These are phyloP conservation scores for Emiliania huxleyi DNA, from an alignment of 78 protist genomes.

Conservation along the genomic window DNA sequence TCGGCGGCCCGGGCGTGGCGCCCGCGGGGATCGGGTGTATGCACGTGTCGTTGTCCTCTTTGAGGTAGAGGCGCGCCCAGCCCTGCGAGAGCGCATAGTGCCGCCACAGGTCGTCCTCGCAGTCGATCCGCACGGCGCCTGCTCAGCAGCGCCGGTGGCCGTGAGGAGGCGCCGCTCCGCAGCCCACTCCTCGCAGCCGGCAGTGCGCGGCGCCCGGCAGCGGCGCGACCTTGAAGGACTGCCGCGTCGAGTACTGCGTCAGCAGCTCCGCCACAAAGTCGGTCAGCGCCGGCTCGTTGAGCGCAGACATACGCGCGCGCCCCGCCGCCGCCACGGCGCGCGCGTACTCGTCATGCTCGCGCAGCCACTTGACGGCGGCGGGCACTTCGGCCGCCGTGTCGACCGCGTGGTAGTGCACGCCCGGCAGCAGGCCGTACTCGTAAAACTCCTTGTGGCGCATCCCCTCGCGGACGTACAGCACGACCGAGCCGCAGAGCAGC, in stretches of 20 bases:
- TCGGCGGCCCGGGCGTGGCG: not conserved
- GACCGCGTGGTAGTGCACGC: not conserved
- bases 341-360: not conserved
- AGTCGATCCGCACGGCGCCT: not conserved
- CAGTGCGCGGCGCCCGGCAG: not conserved
- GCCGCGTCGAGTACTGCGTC: not conserved
- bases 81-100: not conserved
- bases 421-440: not conserved
- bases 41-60: not conserved
- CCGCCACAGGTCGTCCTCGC: conserved; percentile 5
- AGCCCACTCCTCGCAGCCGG: too few relatives aligned
- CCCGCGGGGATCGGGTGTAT: not conserved
- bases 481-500: conserved; percentile 8
- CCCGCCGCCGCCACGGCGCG: not conserved
- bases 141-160: too few relatives aligned
- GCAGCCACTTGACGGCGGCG: not conserved
- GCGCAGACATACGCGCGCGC: not conserved
- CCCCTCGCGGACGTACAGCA: not conserved
- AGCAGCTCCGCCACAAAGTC: not conserved
- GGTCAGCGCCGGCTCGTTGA: not conserved
- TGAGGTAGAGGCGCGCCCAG: not conserved
- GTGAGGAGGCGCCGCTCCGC: too few relatives aligned
- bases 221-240: not conserved
- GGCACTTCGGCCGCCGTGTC: not conserved
- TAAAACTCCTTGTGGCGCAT: not conserved